Evolutionary conservation across 345 rosid genomes (phyloP).

Genomic region (Physaria fendleri): DNA sequence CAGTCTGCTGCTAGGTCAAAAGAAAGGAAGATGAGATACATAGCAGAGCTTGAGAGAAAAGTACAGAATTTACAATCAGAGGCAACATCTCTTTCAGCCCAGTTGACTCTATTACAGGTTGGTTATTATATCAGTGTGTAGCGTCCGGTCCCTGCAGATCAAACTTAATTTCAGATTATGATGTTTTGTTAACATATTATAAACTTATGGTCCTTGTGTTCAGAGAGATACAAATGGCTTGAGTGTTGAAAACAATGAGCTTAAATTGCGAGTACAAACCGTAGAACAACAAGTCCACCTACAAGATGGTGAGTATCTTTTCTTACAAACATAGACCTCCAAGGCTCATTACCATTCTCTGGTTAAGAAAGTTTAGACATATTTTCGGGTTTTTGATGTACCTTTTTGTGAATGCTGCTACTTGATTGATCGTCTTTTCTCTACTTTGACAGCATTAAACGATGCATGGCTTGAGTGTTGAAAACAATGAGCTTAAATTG

Average conservation of each 20-base stretch:
- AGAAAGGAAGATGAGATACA: constrained; percentile 94
- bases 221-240: constrained; percentile 85
- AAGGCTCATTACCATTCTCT: background rate
- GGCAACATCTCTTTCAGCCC: constrained; percentile 82
- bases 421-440: background rate
- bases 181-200: background rate
- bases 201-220: background rate
- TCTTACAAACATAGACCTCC: background rate
- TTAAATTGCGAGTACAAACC: constrained; percentile 81
- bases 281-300: constrained; percentile 87
- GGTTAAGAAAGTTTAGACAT: background rate
- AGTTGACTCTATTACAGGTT: constrained; percentile 83
- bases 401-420: constrained; percentile 1
- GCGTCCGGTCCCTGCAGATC: background rate
- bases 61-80: constrained; percentile 84
- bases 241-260: constrained; percentile 74
- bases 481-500: constrained; percentile 83
- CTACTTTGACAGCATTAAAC: constrained; percentile 56
- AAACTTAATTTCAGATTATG: background rate
- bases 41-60: constrained; percentile 87
- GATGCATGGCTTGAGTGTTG: constrained; percentile 74
- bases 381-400: background rate
- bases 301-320: constrained; percentile 75
- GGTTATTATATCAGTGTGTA: constrained; percentile 23
- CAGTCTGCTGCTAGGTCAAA: constrained; percentile 97